phyloP scores from a whole-genome alignment of 768 basidiomycete genomes.

The Mrakia gelida region DNA sequence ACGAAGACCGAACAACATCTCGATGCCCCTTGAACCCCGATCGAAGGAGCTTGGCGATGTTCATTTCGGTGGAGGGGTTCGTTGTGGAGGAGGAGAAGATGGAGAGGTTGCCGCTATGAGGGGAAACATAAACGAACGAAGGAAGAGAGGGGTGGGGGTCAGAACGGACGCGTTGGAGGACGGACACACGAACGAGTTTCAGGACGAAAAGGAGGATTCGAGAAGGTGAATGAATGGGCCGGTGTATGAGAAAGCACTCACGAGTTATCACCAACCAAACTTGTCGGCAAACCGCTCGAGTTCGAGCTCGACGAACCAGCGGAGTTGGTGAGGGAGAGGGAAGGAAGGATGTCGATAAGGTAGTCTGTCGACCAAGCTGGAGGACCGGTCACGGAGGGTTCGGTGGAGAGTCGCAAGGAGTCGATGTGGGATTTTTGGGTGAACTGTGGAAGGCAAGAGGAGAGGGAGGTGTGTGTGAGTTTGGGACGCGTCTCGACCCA shows the following conservation, averaged over 20 bases:
- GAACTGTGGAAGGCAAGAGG: slow-evolving; percentile 17
- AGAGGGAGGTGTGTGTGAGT: background rate
- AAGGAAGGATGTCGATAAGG: slow-evolving; percentile 35
- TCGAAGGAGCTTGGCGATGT: slow-evolving; percentile 1
- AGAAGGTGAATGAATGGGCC: background rate
- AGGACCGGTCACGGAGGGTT: slow-evolving; percentile 21
- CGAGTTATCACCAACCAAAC: slow-evolving; percentile 29
- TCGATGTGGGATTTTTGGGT: slow-evolving; percentile 12
- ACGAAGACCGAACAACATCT: slow-evolving; percentile 29
- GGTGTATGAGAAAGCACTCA: background rate
- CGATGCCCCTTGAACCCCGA: slow-evolving; percentile 29
- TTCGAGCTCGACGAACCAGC: background rate
- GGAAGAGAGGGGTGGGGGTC: background rate
- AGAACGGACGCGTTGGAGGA: background rate
- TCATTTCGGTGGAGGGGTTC: background rate
- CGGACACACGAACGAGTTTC: too few relatives aligned
- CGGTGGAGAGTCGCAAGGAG: slow-evolving; percentile 20
- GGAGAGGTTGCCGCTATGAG: slow-evolving; percentile 19
- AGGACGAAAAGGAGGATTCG: background rate
- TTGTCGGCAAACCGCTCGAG: background rate
- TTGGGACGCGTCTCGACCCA: background rate
- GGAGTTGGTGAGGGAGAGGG: background rate
- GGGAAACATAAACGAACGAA: too few relatives aligned
- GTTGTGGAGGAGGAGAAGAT: slow-evolving; percentile 2
- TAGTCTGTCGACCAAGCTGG: slow-evolving; percentile 39